Evolutionary conservation across 2,329 filamentous ascomycete genomes (phyloP).

Genomic region (Remersonia thermophila): DNA sequence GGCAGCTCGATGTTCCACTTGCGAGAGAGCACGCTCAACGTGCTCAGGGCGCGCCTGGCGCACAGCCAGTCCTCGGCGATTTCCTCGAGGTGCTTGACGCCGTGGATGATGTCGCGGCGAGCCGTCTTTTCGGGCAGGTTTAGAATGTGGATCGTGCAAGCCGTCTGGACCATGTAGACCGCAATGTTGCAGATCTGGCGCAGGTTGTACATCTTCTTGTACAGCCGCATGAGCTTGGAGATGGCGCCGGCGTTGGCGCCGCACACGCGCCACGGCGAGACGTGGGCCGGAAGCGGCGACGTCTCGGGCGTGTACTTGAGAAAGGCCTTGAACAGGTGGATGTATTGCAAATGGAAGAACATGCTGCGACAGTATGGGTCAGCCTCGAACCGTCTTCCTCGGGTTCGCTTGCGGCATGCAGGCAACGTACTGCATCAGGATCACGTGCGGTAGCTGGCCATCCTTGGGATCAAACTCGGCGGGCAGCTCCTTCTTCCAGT

Average conservation of each 20-base stretch:
- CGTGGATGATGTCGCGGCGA: slow-evolving; percentile 77
- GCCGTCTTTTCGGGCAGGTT: slow-evolving; percentile 90
- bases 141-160: slow-evolving; percentile 86
- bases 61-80: slow-evolving; percentile 93
- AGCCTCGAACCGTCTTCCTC: too few relatives aligned
- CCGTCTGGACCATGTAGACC: slow-evolving; percentile 89
- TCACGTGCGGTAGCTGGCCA: slow-evolving; percentile 73
- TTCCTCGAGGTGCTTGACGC: slow-evolving; percentile 83
- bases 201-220: slow-evolving; percentile 83
- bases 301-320: slow-evolving; percentile 74
- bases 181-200: slow-evolving; percentile 93
- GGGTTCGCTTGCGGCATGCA: too few relatives aligned
- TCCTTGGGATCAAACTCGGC: slow-evolving; percentile 82
- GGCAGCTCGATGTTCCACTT: slow-evolving; percentile 86
- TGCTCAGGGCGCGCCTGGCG: slow-evolving; percentile 70
- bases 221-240: slow-evolving; percentile 86
- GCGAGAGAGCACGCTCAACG: slow-evolving; percentile 71
- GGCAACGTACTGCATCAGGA: slow-evolving; percentile 62
- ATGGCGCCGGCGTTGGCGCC: slow-evolving; percentile 81
- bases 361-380: slow-evolving; percentile 50
- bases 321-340: slow-evolving; percentile 91
- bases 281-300: slow-evolving; percentile 73
- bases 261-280: slow-evolving; percentile 83
- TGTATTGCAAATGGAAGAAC: slow-evolving; percentile 93
- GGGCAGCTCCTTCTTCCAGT: slow-evolving; percentile 76